Evolutionary conservation across 257 asterid genomes (phyloP).

Genomic region (Nicotiana benthamiana): DNA sequence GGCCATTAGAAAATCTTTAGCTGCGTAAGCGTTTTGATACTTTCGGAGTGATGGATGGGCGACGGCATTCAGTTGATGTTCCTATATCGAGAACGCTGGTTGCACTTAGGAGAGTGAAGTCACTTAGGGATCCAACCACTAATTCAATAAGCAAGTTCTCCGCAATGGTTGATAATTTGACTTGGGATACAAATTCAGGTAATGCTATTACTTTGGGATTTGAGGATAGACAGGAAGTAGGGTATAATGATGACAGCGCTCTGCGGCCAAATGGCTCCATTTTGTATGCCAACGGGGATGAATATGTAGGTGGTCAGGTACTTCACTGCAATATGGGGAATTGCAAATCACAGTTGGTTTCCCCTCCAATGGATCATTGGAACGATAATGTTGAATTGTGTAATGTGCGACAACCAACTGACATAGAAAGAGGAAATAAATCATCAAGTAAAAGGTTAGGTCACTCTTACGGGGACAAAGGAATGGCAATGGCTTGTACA

Average conservation of each 20-base stretch:
- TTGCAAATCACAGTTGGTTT: slow-evolving; percentile 12
- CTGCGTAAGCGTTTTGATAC: not conserved
- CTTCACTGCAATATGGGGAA: slow-evolving; percentile 19
- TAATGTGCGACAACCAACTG: slow-evolving; percentile 13
- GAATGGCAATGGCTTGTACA: slow-evolving; percentile 18
- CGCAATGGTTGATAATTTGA: slow-evolving; percentile 41
- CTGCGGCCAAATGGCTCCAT: slow-evolving; percentile 9
- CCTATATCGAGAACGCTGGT: slow-evolving; percentile 66
- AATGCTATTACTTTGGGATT: slow-evolving; percentile 46
- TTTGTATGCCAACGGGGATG: slow-evolving; percentile 14
- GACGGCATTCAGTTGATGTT: slow-evolving; percentile 81
- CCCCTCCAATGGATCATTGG: slow-evolving; percentile 7
- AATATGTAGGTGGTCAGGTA: slow-evolving; percentile 25
- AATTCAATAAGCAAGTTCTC: slow-evolving; percentile 58
- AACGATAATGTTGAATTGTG: slow-evolving; percentile 15
- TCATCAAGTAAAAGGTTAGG: slow-evolving; percentile 26
- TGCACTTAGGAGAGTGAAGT: slow-evolving; percentile 82
- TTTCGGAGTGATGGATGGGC: slow-evolving; percentile 54
- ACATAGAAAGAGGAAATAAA: slow-evolving; percentile 15
- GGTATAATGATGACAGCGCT: not conserved
- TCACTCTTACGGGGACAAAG: slow-evolving; percentile 27
- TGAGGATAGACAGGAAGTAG: slow-evolving; percentile 18
- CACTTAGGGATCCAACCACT: slow-evolving; percentile 87
- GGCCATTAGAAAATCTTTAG: not conserved
- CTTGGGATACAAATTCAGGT: slow-evolving; percentile 63